A percentile compares a stretch with the other conserved stretches of the same genome.
These are phyloP conservation scores for Aspergillus sp. DNA, from an alignment of 2,329 filamentous ascomycete species.

Conservation along the genomic window DNA sequence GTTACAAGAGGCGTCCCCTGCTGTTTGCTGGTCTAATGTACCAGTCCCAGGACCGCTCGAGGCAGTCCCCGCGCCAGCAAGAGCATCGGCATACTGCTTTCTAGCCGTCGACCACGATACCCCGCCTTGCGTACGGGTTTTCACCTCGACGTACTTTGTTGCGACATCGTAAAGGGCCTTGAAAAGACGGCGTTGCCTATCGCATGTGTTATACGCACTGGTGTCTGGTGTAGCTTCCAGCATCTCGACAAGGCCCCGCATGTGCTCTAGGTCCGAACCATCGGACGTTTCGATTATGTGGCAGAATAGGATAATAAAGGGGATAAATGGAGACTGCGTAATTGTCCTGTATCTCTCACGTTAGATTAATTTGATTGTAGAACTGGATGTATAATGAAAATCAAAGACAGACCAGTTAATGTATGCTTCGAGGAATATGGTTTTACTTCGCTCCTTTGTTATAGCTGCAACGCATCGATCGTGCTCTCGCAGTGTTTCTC, in stretches of 20 bases:
- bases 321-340: slow-evolving; percentile 12
- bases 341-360: background rate
- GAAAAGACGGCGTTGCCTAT: slow-evolving; percentile 13
- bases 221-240: slow-evolving; percentile 3
- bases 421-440: slow-evolving; percentile 9
- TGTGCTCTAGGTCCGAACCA: slow-evolving; percentile 9
- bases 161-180: slow-evolving; percentile 15
- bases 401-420: slow-evolving; percentile 8
- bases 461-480: slow-evolving; percentile 13
- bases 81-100: background rate
- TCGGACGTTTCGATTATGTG: slow-evolving; percentile 16
- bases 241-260: slow-evolving; percentile 11
- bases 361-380: background rate
- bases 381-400: background rate
- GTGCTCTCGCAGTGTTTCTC: slow-evolving; percentile 8
- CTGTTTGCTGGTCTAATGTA: background rate
- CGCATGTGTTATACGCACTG: background rate
- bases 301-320: slow-evolving; percentile 19
- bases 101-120: background rate
- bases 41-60: no score
- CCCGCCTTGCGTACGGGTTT: background rate
- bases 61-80: background rate
- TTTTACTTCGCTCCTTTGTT: background rate
- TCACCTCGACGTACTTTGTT: slow-evolving; percentile 11
- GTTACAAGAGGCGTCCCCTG: background rate